Percentiles rank a stretch among this genome's conserved stretches.
Evolutionary conservation across 345 rosid species (phyloP).

Genomic region (Acer campestre): DNA sequence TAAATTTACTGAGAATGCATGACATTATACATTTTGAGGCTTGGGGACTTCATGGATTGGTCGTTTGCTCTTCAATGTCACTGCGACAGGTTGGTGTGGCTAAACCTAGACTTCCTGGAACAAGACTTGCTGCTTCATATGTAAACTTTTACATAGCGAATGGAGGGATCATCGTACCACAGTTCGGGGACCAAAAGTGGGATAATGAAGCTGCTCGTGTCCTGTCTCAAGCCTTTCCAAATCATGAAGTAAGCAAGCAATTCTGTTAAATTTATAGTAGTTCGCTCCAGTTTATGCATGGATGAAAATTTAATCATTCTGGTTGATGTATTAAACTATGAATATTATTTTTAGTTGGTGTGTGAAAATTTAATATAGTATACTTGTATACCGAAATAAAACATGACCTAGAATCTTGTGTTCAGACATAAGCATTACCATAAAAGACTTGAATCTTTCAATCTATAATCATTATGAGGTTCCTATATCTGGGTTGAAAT

Average conservation of each 20-base stretch:
- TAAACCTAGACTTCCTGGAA: slow-evolving; percentile 61
- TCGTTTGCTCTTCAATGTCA: slow-evolving; percentile 4
- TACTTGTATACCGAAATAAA: background rate
- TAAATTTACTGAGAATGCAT: background rate
- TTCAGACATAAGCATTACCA: background rate
- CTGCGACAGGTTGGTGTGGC: slow-evolving; percentile 58
- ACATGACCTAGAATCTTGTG: background rate
- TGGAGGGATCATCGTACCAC: slow-evolving; percentile 74
- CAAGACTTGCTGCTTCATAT: slow-evolving; percentile 89
- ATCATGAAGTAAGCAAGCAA: slow-evolving; percentile 49
- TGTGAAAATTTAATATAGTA: background rate
- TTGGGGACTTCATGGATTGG: slow-evolving; percentile 11
- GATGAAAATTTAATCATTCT: background rate
- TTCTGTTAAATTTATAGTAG: slow-evolving; percentile 12
- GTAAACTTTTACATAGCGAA: slow-evolving; percentile 80
- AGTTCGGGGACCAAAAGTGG: slow-evolving; percentile 77
- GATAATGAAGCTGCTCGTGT: slow-evolving; percentile 80
- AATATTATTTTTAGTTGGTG: background rate
- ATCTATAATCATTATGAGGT: background rate
- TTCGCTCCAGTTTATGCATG: background rate
- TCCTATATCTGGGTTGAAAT: background rate
- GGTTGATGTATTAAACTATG: background rate
- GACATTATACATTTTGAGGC: background rate
- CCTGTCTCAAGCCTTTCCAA: slow-evolving; percentile 68
- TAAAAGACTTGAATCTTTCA: background rate